Evolutionary conservation across 495 filamentous ascomycete species (phyloP).

Genomic region (Polyplosphaeria fusca): DNA sequence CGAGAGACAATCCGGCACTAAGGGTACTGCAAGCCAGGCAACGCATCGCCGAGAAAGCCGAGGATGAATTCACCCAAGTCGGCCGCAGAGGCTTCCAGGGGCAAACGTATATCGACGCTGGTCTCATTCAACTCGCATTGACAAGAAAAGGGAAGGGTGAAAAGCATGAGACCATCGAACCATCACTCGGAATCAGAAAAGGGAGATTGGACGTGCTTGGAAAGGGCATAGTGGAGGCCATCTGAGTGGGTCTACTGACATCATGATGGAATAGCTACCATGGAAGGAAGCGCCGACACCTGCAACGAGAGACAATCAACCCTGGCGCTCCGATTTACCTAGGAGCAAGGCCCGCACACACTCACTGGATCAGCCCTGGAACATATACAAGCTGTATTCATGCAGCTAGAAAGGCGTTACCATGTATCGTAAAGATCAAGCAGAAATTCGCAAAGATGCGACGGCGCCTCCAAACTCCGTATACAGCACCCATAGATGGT

Average conservation of each 20-base stretch:
- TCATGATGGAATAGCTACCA: neutral
- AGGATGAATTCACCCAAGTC: conserved; percentile 52
- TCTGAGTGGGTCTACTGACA: no score
- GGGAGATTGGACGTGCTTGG: conserved; percentile 59
- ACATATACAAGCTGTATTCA: conserved; percentile 8
- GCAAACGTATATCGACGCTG: conserved; percentile 59
- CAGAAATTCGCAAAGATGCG: no score
- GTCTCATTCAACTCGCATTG: conserved; percentile 59
- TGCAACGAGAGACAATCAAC: no score
- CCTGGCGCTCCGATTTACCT: no score
- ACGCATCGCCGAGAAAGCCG: conserved; percentile 55
- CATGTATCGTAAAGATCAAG: no score
- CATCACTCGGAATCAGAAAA: conserved; percentile 52
- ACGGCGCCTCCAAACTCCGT: no score
- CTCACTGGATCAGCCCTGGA: neutral
- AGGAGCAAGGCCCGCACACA: neutral
- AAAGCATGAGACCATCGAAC: conserved; percentile 55
- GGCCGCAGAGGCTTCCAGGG: conserved; percentile 49
- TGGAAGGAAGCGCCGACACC: neutral
- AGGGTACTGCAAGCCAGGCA: conserved; percentile 54
- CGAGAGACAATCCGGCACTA: conserved; percentile 55
- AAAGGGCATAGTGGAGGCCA: conserved; percentile 18
- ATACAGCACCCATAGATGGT: no score
- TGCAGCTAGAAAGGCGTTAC: no score
- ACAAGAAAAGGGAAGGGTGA: conserved; percentile 55